These are phyloP conservation scores for Neofusicoccum ribis DNA, from an alignment of 2,329 filamentous ascomycete genomes.

Conservation along the genomic window DNA sequence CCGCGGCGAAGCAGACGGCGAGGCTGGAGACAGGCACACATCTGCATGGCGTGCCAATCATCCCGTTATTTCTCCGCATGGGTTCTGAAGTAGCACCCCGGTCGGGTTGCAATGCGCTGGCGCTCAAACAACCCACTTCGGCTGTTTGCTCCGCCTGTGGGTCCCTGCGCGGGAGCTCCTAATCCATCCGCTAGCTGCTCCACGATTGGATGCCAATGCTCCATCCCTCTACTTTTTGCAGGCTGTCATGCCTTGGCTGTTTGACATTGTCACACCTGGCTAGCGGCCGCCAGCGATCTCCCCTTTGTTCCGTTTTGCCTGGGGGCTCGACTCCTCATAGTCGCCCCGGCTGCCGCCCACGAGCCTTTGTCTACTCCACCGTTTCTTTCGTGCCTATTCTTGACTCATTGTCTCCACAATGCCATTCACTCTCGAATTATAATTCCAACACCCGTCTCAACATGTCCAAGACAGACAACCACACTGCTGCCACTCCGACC, in stretches of 20 bases:
- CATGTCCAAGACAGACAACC: not conserved
- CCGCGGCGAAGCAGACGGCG: too few relatives aligned
- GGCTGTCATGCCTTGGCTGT: constrained; percentile 1
- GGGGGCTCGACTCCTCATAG: not conserved
- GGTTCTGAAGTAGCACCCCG: not conserved
- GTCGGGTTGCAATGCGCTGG: constrained; percentile 3
- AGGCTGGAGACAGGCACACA: too few relatives aligned
- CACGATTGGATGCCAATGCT: constrained; percentile 6
- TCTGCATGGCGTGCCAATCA: not conserved
- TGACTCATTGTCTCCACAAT: not conserved
- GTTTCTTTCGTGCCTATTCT: not conserved
- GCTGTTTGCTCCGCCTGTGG: constrained; percentile 3
- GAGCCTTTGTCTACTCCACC: not conserved
- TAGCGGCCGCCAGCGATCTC: not conserved
- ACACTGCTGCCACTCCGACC: not conserved
- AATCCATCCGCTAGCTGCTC: not conserved
- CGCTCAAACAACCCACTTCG: constrained; percentile 4
- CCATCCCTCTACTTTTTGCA: not conserved
- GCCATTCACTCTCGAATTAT: constrained; percentile 1
- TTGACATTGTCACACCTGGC: constrained; percentile 1
- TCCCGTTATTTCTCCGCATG: not conserved
- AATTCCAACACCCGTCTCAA: not conserved
- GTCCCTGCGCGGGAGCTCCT: not conserved
- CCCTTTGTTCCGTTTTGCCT: constrained; percentile 3
- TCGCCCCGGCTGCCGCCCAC: not conserved